Evolutionary conservation across 257 asterid genomes (phyloP).

Genomic region (Scutellaria galericulata): DNA sequence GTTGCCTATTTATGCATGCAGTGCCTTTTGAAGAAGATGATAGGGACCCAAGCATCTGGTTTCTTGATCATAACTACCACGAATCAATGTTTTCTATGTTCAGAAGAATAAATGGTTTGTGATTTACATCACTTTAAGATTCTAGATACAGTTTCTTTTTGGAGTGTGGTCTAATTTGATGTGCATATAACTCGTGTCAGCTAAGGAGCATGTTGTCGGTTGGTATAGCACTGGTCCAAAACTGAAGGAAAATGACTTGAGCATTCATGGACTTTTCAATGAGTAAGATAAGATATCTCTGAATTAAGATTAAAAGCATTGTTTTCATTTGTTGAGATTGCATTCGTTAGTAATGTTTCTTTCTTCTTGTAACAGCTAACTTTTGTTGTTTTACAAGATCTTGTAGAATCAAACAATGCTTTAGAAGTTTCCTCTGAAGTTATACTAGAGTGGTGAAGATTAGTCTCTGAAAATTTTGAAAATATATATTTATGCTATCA

Average conservation of each 20-base stretch:
- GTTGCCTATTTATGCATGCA: constrained; percentile 46
- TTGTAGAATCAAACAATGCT: neutral
- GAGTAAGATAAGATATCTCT: constrained; percentile 59
- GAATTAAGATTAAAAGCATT: neutral
- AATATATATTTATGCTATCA: neutral
- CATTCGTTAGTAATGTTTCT: neutral
- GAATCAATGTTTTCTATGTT: constrained; percentile 97
- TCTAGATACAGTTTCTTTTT: neutral
- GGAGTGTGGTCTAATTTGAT: constrained; percentile 20
- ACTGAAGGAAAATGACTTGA: constrained; percentile 81
- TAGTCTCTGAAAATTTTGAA: neutral
- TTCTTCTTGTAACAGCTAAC: constrained; percentile 13
- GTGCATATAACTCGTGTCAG: constrained; percentile 47
- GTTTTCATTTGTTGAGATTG: constrained; percentile 8
- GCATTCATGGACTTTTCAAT: constrained; percentile 72
- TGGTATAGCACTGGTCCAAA: constrained; percentile 99
- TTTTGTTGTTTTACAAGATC: neutral
- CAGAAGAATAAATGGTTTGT: constrained; percentile 86
- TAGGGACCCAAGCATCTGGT: constrained; percentile 92
- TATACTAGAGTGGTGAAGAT: neutral
- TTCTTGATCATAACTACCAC: constrained; percentile 96
- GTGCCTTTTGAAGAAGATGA: constrained; percentile 99
- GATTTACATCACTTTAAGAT: constrained; percentile 5
- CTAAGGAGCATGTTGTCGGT: constrained; percentile 98
- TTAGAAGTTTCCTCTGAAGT: neutral